Conservation (phyloP, 2,329 filamentous ascomycete genomes). For the Ceratocystis alfenasii region DNA sequence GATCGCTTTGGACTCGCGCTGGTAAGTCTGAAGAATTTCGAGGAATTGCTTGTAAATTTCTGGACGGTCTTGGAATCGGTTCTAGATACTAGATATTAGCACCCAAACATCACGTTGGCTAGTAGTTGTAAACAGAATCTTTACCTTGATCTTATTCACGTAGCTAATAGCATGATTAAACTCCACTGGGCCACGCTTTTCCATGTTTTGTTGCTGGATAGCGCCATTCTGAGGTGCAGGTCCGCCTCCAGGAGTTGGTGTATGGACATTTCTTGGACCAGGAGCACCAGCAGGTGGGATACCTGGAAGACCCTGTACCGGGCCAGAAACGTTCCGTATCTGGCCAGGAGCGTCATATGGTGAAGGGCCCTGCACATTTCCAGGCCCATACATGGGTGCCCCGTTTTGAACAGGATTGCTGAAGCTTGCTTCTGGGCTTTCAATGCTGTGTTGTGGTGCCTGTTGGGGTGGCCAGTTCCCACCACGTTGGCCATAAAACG, state of each 20-base stretch:
- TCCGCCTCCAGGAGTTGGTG: constrained; percentile 45
- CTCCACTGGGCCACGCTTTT: constrained; percentile 87
- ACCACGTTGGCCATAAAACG: constrained; percentile 38
- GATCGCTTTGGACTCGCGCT: constrained; percentile 94
- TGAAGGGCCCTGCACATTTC: constrained; percentile 22
- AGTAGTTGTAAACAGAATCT: constrained; percentile 25
- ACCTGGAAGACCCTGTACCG: constrained; percentile 21
- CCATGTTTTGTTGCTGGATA: constrained; percentile 50
- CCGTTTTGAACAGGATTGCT: constrained; percentile 45
- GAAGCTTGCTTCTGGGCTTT: constrained; percentile 51
- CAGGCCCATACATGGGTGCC: constrained; percentile 36
- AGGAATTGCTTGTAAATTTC: constrained; percentile 99
- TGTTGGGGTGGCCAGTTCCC: constrained; percentile 42
- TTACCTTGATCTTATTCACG: constrained; percentile 98
- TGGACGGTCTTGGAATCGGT: constrained; percentile 88
- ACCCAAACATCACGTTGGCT: not conserved
- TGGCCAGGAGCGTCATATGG: constrained; percentile 28
- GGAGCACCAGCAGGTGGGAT: constrained; percentile 29
- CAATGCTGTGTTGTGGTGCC: constrained; percentile 38
- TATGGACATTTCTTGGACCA: constrained; percentile 43
- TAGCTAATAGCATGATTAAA: constrained; percentile 99
- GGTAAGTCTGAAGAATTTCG: constrained; percentile 95
- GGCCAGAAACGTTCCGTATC: constrained; percentile 25
- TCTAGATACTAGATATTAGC: constrained; percentile 41
- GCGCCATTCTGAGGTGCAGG: constrained; percentile 51